Evolutionary conservation across 495 filamentous ascomycete species (phyloP), one percentile per base, ranked within the genome.

Genomic region (Trichoderma erinaceum): DNA sequence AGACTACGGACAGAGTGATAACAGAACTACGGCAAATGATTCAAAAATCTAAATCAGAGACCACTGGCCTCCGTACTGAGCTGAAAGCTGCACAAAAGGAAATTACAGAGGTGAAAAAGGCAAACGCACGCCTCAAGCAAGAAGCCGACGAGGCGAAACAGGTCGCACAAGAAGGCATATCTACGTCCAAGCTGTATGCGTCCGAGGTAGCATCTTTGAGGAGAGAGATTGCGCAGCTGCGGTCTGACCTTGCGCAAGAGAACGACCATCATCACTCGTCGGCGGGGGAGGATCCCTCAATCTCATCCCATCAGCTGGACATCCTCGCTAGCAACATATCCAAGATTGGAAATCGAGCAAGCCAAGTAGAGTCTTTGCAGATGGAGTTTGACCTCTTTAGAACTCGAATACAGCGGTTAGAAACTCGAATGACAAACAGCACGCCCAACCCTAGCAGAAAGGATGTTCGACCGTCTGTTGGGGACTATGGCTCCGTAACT

Each of bases 331-430:
- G 67, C 66, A 75, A 66, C 43, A 75, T 80, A 35, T 72, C 75
- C 43, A 77, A 78, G 43, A 74, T 80, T 43, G 71, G 75, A 44
- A 72, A 74, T 46, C 74, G 73, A 43, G 75, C 79, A 4, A 77
- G 71, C 67, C 73, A 80, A 48, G 78, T 79, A 11, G 78, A 82
- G 68, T 73, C 71, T 5, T 69, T 79, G 25, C 76, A 77, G 69
- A 79, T 78, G 76, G 78, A 80, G 66, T 68, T 80, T 15, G 75
- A 78, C 63, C 73, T 81, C 3, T 48, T 79, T 25, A 78, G 77
- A 67, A 73, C 73, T 8, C 71, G 77, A 10, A 67, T 80, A 18
- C 71, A 77, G 35, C 68, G 75, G 35, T 68, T 74, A 7, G 77
- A 78, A 43, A 64, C 68, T 8, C 68, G 61, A 56, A 67, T 25